Evolutionary conservation across 2,329 filamentous ascomycete species (phyloP).

Genomic region (Colletotrichum sp.): DNA sequence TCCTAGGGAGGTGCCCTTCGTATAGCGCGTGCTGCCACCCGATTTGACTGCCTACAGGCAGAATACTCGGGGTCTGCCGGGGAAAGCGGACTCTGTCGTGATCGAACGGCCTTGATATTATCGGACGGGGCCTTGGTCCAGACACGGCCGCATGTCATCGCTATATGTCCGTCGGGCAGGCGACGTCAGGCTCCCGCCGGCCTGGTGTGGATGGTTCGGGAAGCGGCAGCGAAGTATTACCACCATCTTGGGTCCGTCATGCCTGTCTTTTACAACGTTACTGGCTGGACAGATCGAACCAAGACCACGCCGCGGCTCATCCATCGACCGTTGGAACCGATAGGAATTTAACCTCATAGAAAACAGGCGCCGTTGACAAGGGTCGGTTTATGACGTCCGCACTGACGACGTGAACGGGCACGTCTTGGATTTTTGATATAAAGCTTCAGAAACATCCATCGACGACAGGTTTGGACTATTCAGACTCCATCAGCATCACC

Average conservation of each 20-base stretch:
- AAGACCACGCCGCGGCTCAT: not conserved
- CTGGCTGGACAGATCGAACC: not conserved
- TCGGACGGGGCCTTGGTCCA: not conserved
- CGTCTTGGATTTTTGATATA: not conserved
- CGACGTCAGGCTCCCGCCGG: not conserved
- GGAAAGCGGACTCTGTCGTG: not conserved
- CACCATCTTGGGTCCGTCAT: not conserved
- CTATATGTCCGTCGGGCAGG: not conserved
- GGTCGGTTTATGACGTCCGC: not conserved
- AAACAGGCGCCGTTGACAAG: not conserved
- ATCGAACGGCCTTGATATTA: not conserved
- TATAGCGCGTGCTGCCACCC: not conserved
- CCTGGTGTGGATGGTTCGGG: not conserved
- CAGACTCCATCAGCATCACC: not conserved
- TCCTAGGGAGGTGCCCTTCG: not conserved
- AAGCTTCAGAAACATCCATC: not conserved
- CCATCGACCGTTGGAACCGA: not conserved
- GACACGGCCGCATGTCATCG: not conserved
- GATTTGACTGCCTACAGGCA: not conserved
- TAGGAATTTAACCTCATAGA: not conserved
- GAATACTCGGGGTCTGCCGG: not conserved
- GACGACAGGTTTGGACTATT: fast-evolving
- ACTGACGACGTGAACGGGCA: not conserved
- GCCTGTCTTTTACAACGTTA: not conserved
- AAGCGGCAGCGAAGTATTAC: not conserved